Conservation (phyloP, 75 land plant species). For the Selaginella moellendorffii region DNA sequence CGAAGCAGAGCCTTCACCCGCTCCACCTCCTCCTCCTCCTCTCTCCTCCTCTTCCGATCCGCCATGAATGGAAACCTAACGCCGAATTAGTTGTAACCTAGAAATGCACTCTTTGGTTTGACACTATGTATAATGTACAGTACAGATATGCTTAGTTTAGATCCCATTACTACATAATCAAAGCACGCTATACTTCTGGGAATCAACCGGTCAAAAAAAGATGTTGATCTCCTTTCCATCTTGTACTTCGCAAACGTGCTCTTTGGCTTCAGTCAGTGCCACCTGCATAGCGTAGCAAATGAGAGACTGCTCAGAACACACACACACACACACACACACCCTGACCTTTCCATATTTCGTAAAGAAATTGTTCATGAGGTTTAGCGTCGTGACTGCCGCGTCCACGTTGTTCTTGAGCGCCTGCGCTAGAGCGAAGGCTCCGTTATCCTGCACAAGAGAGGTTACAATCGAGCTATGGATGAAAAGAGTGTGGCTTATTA, state of each 20-base stretch:
- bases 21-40: too few species aligned
- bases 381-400: constrained; percentile 49
- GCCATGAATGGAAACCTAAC: too few species aligned
- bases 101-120: too few species aligned
- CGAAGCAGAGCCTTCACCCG: too few species aligned
- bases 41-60: too few species aligned
- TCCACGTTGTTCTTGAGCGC: constrained; percentile 94
- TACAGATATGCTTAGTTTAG: too few species aligned
- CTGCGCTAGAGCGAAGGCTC: constrained; percentile 93
- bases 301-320: background rate
- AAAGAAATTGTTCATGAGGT: constrained; percentile 70
- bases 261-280: constrained; percentile 89
- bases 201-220: constrained; percentile 74
- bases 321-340: background rate
- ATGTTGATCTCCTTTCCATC: constrained; percentile 79
- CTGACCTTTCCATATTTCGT: constrained; percentile 96
- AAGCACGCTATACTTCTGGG: too few species aligned
- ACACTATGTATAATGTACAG: too few species aligned
- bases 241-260: constrained; percentile 80
- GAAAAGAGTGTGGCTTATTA: constrained; percentile 21
- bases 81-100: too few species aligned
- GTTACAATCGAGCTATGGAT: too few species aligned
- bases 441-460: constrained; percentile 45
- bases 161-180: too few species aligned
- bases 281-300: constrained; percentile 33